Base-by-base conservation (phyloP, 495 filamentous ascomycete species). In the Talaromyces borbonicus region DNA sequence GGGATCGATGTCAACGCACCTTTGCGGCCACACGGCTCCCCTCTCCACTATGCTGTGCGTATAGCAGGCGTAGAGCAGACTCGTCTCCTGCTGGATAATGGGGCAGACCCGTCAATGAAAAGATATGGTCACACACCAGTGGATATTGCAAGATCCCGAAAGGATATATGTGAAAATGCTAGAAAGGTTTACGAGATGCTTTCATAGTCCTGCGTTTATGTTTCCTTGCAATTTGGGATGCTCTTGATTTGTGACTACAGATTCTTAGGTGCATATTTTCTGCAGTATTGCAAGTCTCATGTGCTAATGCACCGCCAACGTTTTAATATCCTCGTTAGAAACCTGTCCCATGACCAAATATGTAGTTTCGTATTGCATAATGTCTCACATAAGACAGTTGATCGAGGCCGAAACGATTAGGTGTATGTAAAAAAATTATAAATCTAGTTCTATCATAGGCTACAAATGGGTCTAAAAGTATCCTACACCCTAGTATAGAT, bases 1-100 rank as follows among this genome's bases (percentile, higher is more conserved):
- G 41, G 41, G 16, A 44, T 44, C 30, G 41, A 44, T 20, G 12
- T 44, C 26, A 44, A 44, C 41, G 41, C 41, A 44, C 41, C 41
- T 44, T 14, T 31, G 26, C 41, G 25, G 16, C 24, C 15, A 44
- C 24, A 26, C 12, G 24, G 26, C 41, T 44, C 41, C 24, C 25
- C 41, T 44, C 41, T 44, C 41, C 41, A 44, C 16, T 44, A 30
- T 44, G 41, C 41, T 19, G 41, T 44, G 18, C 32, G 15, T 15
- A 16, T 16, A 18, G 23, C 41, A 44, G 41, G 41, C 26, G 7
- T 19, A 29, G 41, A 44, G 24, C 41, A 29, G 32, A 29, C 26
- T 29, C 41, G 26, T 29, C 24, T 44, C 41, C 26, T 44, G 41
- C n/a, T 44, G 26, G 41, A 44, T 8, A 44, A 32, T 15, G 41